Percentiles rank a stretch among this genome's conserved stretches.
Evolutionary conservation across 805 yeast genomes (phyloP).

Genomic region (Aciculoconidium aculeatum): DNA sequence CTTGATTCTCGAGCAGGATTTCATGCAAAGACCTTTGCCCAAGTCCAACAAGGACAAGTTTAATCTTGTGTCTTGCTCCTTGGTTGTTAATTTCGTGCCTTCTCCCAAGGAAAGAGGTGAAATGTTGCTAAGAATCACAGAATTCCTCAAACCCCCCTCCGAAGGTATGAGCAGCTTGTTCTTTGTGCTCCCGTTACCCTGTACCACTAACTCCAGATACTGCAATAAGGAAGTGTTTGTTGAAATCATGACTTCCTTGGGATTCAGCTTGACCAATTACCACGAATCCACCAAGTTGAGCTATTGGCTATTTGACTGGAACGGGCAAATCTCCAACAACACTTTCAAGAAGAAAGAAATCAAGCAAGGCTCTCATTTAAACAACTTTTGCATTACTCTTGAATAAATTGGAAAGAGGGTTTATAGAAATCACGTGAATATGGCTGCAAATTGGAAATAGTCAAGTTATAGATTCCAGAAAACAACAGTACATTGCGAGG

Average conservation of each 20-base stretch:
- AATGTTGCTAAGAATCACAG: constrained; percentile 59
- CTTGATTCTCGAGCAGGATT: constrained; percentile 70
- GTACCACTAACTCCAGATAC: constrained; percentile 78
- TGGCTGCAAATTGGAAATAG: not conserved
- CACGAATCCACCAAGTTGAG: constrained; percentile 67
- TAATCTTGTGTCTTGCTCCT: constrained; percentile 70
- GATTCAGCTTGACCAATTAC: constrained; percentile 43
- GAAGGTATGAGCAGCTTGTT: constrained; percentile 43
- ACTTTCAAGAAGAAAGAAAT: constrained; percentile 42
- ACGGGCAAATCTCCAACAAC: constrained; percentile 17
- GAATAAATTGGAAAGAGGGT: not conserved
- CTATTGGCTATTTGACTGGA: constrained; percentile 62
- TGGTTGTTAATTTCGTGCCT: constrained; percentile 87
- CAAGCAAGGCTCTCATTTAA: constrained; percentile 52
- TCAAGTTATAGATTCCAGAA: too few relatives aligned
- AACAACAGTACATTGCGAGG: too few relatives aligned
- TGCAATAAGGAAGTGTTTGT: constrained; percentile 41
- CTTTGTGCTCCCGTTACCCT: constrained; percentile 84
- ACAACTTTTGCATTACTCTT: constrained; percentile 57
- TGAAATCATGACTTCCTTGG: constrained; percentile 51
- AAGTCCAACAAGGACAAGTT: constrained; percentile 39
- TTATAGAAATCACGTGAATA: not conserved
- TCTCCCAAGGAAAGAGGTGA: constrained; percentile 63
- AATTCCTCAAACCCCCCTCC: constrained; percentile 44
- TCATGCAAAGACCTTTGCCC: constrained; percentile 72